A percentile compares a stretch with the other conserved stretches of the same genome.
Conservation (phyloP, 768 basidiomycete species). For the Tricholoma matsutake region DNA sequence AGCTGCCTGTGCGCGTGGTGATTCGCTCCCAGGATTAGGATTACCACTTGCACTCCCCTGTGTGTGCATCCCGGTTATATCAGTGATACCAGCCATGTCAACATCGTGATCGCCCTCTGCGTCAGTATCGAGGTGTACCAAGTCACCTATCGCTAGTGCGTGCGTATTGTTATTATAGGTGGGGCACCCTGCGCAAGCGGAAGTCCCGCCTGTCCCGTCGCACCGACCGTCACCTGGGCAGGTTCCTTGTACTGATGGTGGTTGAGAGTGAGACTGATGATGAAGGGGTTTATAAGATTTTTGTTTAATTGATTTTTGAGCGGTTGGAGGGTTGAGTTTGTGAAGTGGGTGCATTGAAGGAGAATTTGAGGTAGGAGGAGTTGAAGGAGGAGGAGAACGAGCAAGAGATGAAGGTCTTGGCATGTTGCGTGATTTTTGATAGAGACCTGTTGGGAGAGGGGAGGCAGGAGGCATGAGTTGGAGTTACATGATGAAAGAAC, state of each 20-base stretch:
- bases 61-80: not conserved
- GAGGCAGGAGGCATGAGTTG: constrained; percentile 10
- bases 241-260: constrained; percentile 48
- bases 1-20: constrained; percentile 12
- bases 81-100: constrained; percentile 10
- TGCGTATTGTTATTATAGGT: constrained; percentile 85
- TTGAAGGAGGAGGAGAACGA: constrained; percentile 33
- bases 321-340: constrained; percentile 5
- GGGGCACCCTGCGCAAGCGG: constrained; percentile 92
- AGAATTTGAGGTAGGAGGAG: constrained; percentile 17
- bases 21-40: constrained; percentile 9
- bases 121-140: constrained; percentile 13
- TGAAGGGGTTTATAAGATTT: constrained; percentile 7
- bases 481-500: no score
- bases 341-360: constrained; percentile 4
- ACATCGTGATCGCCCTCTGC: constrained; percentile 19
- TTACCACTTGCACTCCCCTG: not conserved
- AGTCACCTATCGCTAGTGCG: constrained; percentile 31
- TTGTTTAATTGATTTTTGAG: not conserved
- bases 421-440: constrained; percentile 80
- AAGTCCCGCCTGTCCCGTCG: constrained; percentile 94
- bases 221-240: constrained; percentile 98
- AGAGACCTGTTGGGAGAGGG: constrained; percentile 56
- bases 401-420: constrained; percentile 65
- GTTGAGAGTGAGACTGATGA: not conserved